phyloP scores from a whole-genome alignment of 495 filamentous ascomycete genomes.

The Physcia stellaris region DNA sequence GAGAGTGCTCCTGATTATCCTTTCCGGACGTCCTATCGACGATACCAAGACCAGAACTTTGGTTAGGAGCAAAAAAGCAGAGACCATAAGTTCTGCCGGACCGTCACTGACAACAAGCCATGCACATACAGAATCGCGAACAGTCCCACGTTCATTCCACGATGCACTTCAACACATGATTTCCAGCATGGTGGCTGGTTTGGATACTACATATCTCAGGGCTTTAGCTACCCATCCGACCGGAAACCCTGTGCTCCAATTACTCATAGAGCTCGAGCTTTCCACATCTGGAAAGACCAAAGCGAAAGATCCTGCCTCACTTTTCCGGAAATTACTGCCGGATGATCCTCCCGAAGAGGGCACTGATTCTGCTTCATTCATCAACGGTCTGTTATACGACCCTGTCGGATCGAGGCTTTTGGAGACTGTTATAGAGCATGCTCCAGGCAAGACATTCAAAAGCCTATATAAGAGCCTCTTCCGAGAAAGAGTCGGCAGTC shows the following conservation, averaged over 20 bases:
- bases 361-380: constrained; percentile 50
- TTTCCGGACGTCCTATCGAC: constrained; percentile 68
- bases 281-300: constrained; percentile 50
- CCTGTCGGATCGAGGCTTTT: constrained; percentile 77
- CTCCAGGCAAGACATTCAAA: constrained; percentile 83
- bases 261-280: constrained; percentile 74
- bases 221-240: constrained; percentile 75
- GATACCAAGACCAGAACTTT: constrained; percentile 49
- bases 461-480: constrained; percentile 62
- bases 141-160: constrained; percentile 67
- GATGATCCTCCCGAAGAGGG: constrained; percentile 47
- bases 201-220: constrained; percentile 61
- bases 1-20: constrained; percentile 67
- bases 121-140: constrained; percentile 21
- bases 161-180: constrained; percentile 68
- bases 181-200: constrained; percentile 47
- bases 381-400: constrained; percentile 79
- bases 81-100: constrained; percentile 46
- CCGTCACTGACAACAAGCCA: constrained; percentile 17
- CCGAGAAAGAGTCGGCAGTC: constrained; percentile 54
- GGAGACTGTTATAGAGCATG: constrained; percentile 65
- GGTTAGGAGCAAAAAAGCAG: constrained; percentile 80
- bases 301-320: constrained; percentile 43
- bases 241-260: constrained; percentile 78
- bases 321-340: constrained; percentile 47